Base-by-base conservation (phyloP, 163 green algal species). In the Chloromonas sp. region DNA sequence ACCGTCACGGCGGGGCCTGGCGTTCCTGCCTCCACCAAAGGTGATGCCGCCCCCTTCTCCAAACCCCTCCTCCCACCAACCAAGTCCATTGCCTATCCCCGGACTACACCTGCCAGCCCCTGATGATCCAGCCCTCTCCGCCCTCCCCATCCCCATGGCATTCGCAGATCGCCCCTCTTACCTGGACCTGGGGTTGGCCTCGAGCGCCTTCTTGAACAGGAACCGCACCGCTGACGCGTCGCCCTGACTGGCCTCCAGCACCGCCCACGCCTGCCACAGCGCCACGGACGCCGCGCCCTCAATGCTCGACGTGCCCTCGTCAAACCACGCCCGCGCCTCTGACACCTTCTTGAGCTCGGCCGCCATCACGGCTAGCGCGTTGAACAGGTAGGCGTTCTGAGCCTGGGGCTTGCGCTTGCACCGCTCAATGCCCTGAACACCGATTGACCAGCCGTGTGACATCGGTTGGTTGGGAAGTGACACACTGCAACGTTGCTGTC, bases 201-300 rank as follows among this genome's bases (percentile, higher is more conserved):
- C 83, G 76, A 97, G 85, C 14, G 91, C 87, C n/a, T 90, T 91
- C 36, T 87, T 90, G 87, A 93, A 95, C 61, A 97, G 91, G 76
- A 92, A 91, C 15, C 93, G 83, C 5, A 95, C 94, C 0, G 87
- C 85, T 2, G 80, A 85, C 14, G 85, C 60, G 85, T 98, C 93
- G 1, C 94, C 93, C 60, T 94, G 81, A 82, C 86, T 85, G 14
- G 90, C 88, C 87, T 99, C 96, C 88, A 98, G 91, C 81, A 97
- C 86, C 2, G 92, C 96, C 94, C 96, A 98, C 0, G 93, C 92
- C 83, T 97, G 93, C 96, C 95, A 98, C 79, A 98, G 85, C 66
- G 95, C 96, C 59, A 89, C 87, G 81, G 82, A 87, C 0, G 85
- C 85, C 8, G 77, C 85, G 14, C 88, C 88, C 81, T 88, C 86